These are phyloP conservation scores for Tolypocladium nubicola DNA, from an alignment of 2,329 filamentous ascomycete genomes.

Conservation along the genomic window DNA sequence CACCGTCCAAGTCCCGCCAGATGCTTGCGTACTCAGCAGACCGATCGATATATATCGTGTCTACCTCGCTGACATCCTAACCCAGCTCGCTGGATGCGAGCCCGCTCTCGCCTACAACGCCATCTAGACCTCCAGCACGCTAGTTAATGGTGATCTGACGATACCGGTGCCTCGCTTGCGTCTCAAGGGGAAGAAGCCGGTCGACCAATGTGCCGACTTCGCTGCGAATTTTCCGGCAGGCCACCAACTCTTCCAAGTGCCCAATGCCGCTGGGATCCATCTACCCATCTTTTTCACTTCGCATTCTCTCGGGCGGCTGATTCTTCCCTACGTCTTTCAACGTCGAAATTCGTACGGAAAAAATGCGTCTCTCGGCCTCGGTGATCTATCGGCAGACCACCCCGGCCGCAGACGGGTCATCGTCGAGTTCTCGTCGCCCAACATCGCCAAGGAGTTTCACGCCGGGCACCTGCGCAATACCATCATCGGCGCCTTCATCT, in stretches of 20 bases:
- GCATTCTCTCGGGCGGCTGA: constrained; percentile 39
- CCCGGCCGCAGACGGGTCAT: constrained; percentile 29
- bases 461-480: constrained; percentile 66
- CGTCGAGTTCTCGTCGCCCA: constrained; percentile 65
- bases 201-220: constrained; percentile 40
- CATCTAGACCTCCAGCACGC: constrained; percentile 13
- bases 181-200: constrained; percentile 6
- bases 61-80: constrained; percentile 14
- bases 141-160: constrained; percentile 18
- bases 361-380: constrained; percentile 46
- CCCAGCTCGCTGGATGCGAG: constrained; percentile 10
- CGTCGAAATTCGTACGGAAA: constrained; percentile 47
- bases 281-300: constrained; percentile 58
- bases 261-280: constrained; percentile 45
- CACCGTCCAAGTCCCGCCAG: neutral
- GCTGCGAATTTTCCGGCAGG: constrained; percentile 16
- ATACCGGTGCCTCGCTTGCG: constrained; percentile 20
- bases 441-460: constrained; percentile 69
- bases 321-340: constrained; percentile 49
- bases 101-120: constrained; percentile 15
- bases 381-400: constrained; percentile 14
- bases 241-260: constrained; percentile 36
- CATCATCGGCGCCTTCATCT: constrained; percentile 62
- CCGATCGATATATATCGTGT: constrained; percentile 20
- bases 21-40: constrained; percentile 7